phyloP scores from a whole-genome alignment of 208 protist species.

The Trichomonas gallinae region DNA sequence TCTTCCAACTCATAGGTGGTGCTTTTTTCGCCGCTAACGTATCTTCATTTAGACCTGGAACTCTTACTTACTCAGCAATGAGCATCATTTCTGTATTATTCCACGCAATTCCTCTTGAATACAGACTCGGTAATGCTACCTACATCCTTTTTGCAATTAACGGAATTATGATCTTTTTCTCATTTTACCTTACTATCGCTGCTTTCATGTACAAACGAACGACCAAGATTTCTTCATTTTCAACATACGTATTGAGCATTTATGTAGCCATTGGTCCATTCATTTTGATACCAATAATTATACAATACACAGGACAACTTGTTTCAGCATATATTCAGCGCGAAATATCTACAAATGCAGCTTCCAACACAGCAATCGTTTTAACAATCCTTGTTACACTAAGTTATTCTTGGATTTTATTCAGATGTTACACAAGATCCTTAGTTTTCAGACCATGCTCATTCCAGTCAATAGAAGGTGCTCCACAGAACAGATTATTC shows the following conservation, averaged over 20 bases:
- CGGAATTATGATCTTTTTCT: neutral
- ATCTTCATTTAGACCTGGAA: neutral
- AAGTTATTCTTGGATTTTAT: neutral
- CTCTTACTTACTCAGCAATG: neutral
- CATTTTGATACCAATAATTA: no score
- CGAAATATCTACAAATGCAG: neutral
- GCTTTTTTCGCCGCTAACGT: neutral
- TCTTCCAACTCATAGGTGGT: neutral
- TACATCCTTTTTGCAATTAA: neutral
- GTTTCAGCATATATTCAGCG: no score
- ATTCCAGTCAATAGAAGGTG: neutral
- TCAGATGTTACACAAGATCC: neutral
- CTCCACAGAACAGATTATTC: neutral
- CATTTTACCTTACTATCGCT: neutral
- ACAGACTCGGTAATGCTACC: neutral
- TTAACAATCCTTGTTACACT: neutral
- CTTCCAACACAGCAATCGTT: neutral
- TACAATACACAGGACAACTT: no score
- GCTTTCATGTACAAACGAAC: no score
- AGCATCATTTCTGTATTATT: neutral
- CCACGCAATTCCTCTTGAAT: neutral
- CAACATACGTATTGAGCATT: no score
- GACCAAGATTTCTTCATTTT: no score
- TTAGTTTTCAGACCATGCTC: neutral
- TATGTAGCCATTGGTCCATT: no score